These are phyloP conservation scores for Eucalyptus virginea DNA, from an alignment of 345 rosid species.

Conservation along the genomic window DNA sequence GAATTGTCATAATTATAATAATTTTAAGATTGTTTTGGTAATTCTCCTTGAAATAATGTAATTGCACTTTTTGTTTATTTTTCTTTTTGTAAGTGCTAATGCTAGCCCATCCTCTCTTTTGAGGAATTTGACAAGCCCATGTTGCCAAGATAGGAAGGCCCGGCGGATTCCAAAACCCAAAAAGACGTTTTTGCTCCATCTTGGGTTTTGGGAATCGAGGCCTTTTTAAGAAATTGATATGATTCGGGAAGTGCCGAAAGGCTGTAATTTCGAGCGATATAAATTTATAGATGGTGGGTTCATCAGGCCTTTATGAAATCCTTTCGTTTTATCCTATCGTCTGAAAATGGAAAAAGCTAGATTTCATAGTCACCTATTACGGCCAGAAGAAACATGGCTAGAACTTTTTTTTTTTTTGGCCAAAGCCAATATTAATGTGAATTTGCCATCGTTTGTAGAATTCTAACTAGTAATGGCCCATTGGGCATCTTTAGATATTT, in stretches of 20 bases:
- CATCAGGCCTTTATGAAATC: neutral
- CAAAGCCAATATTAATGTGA: neutral
- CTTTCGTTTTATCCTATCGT: neutral
- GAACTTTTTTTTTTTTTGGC: neutral
- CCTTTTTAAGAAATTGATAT: neutral
- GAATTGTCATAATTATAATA: too few relatives aligned
- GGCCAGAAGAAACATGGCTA: neutral
- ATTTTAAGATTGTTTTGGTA: accelerated
- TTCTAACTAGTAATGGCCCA: neutral
- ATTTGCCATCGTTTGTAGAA: neutral
- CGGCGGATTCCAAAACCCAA: neutral
- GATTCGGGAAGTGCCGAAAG: neutral
- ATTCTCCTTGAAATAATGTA: neutral
- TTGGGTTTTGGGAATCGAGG: neutral
- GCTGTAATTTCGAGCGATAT: neutral
- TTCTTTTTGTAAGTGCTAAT: neutral
- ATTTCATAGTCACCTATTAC: neutral
- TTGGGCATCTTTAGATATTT: neutral
- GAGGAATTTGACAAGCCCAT: neutral
- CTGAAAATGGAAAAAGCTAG: neutral
- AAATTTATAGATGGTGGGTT: neutral
- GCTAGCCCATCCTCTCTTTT: neutral
- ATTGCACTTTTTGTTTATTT: neutral
- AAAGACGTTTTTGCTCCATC: neutral
- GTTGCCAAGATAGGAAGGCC: neutral